Conservation (phyloP, 441 rosid species). For the Croton laevigatus region DNA sequence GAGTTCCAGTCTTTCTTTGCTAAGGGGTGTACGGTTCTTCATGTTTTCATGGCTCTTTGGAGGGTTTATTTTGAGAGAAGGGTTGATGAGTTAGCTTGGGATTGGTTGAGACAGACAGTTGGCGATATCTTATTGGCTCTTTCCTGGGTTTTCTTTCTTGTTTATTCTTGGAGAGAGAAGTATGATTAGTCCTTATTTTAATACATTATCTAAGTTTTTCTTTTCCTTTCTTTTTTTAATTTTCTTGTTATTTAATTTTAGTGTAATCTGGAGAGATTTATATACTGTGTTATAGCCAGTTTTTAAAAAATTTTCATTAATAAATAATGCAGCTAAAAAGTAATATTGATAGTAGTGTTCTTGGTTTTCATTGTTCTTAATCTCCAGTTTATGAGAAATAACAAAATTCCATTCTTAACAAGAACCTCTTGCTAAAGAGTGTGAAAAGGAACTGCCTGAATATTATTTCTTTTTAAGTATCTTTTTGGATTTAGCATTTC, state of each 20-base stretch:
- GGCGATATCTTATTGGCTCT: slow-evolving; percentile 57
- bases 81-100: slow-evolving; percentile 67
- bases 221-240: neutral
- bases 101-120: slow-evolving; percentile 54
- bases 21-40: slow-evolving; percentile 57
- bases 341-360: too few species aligned
- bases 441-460: neutral
- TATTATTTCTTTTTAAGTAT: neutral
- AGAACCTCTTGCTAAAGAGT: neutral
- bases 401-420: neutral
- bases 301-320: neutral
- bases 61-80: slow-evolving; percentile 52
- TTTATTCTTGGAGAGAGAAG: slow-evolving; percentile 73
- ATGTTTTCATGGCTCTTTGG: slow-evolving; percentile 59
- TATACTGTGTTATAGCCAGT: neutral
- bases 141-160: slow-evolving; percentile 66
- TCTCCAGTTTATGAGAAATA: neutral
- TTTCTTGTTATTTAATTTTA: neutral
- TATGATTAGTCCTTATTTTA: slow-evolving; percentile 37
- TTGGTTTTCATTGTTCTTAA: neutral
- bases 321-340: neutral
- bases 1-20: slow-evolving; percentile 65
- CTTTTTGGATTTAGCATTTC: neutral
- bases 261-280: neutral
- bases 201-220: neutral